Conservation (phyloP, 2,329 filamentous ascomycete species). For the Penicillium hordei region DNA sequence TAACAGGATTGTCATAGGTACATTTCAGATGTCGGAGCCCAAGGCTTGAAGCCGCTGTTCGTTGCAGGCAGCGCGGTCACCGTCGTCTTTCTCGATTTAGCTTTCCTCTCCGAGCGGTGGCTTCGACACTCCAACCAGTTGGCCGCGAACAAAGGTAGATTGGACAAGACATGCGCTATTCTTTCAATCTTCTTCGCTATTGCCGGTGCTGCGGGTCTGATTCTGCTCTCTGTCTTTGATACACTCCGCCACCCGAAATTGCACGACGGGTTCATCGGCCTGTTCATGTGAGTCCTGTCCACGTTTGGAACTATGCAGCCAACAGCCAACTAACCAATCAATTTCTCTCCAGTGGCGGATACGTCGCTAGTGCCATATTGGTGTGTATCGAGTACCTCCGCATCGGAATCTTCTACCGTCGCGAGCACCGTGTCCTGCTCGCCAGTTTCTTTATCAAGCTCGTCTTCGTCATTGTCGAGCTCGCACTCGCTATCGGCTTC, state of each 20-base stretch:
- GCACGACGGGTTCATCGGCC: constrained; percentile 73
- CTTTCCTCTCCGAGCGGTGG: constrained; percentile 79
- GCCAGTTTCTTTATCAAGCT: constrained; percentile 87
- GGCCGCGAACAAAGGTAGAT: constrained; percentile 62
- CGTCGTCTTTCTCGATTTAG: constrained; percentile 75
- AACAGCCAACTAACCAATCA: not conserved
- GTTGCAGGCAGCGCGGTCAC: constrained; percentile 62
- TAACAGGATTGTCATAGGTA: constrained; percentile 30
- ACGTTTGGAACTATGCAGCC: not conserved
- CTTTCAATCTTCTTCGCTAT: constrained; percentile 61
- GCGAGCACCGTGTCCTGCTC: constrained; percentile 68
- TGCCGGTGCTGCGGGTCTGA: constrained; percentile 74
- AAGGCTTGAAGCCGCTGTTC: constrained; percentile 61
- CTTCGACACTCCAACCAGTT: constrained; percentile 79
- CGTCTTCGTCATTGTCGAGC: constrained; percentile 75
- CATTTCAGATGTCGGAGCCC: constrained; percentile 59
- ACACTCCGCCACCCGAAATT: constrained; percentile 64
- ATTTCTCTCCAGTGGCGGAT: constrained; percentile 57
- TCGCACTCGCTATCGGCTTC: constrained; percentile 68
- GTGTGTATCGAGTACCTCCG: constrained; percentile 89
- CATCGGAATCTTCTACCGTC: constrained; percentile 73
- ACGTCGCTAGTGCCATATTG: constrained; percentile 80
- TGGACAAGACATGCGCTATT: constrained; percentile 42
- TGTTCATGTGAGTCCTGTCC: constrained; percentile 65
- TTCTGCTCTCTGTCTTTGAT: constrained; percentile 83